These are phyloP conservation scores for Boechera divaricarpa DNA, from an alignment of 345 rosid species.

Conservation along the genomic window DNA sequence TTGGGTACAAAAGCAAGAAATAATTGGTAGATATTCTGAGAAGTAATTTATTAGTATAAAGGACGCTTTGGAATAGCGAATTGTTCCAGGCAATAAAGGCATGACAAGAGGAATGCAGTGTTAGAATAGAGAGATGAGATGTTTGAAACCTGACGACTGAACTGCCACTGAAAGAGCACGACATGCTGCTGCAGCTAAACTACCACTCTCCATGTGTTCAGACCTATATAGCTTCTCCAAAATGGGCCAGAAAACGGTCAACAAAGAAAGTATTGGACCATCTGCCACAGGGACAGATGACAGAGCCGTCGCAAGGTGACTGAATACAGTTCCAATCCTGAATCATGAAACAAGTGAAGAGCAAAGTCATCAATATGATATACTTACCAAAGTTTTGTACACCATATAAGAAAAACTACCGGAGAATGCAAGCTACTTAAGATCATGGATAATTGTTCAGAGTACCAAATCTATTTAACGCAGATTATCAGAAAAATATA, in stretches of 20 bases:
- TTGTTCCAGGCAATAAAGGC: constrained; percentile 23
- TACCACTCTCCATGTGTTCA: constrained; percentile 81
- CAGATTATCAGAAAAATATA: neutral
- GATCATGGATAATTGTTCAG: neutral
- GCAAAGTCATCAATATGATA: constrained; percentile 23
- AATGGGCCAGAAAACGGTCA: constrained; percentile 89
- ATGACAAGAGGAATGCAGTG: constrained; percentile 10
- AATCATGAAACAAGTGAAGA: constrained; percentile 25
- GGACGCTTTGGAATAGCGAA: neutral
- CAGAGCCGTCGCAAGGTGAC: constrained; percentile 65
- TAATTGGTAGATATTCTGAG: constrained; percentile 18
- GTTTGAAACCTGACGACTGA: constrained; percentile 79
- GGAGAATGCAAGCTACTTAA: constrained; percentile 20
- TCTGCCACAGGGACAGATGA: constrained; percentile 59
- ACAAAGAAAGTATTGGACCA: constrained; percentile 65
- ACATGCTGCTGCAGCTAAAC: constrained; percentile 83
- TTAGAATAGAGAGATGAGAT: constrained; percentile 18
- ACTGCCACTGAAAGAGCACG: constrained; percentile 93
- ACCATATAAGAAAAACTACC: constrained; percentile 1
- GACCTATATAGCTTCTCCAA: constrained; percentile 84
- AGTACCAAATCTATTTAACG: neutral
- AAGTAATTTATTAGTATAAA: neutral
- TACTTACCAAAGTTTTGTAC: constrained; percentile 13
- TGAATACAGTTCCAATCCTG: constrained; percentile 91
- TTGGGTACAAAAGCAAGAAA: neutral